Conservation (phyloP, 129 eudicot genomes). For the Tagetes erecta region DNA sequence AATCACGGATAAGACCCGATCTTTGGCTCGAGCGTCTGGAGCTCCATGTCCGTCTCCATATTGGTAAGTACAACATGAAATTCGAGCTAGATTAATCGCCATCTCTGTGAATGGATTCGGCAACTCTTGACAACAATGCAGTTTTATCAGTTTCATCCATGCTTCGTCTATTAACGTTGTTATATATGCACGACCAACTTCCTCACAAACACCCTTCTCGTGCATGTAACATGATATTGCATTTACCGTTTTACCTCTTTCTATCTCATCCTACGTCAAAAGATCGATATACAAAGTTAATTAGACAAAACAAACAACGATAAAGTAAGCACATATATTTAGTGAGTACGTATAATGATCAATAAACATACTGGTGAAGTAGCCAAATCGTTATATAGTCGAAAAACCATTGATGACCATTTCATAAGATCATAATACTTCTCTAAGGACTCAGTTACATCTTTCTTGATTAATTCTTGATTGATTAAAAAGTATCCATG, state of each 20-base stretch:
- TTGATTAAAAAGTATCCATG: conserved; percentile 29
- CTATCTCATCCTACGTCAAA: conserved; percentile 38
- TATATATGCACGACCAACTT: conserved; percentile 35
- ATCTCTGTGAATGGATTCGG: conserved; percentile 26
- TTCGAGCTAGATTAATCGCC: conserved; percentile 56
- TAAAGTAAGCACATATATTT: not conserved
- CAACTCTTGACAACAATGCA: conserved; percentile 13
- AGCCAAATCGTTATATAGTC: conserved; percentile 46
- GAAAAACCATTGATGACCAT: conserved; percentile 54
- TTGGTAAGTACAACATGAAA: conserved; percentile 42
- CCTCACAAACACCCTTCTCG: conserved; percentile 42
- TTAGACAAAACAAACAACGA: not conserved
- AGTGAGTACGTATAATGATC: not conserved
- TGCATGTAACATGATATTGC: conserved; percentile 50
- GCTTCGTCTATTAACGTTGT: conserved; percentile 27
- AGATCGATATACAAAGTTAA: not conserved
- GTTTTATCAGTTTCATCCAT: conserved; percentile 46
- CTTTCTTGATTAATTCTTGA: conserved; percentile 25
- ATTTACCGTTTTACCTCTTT: conserved; percentile 47
- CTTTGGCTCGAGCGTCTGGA: conserved; percentile 43
- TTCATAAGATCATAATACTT: conserved; percentile 36
- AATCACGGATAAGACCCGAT: conserved; percentile 30
- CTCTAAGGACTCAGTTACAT: conserved; percentile 19
- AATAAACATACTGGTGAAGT: conserved; percentile 30
- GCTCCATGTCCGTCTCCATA: conserved; percentile 58